phyloP scores from a whole-genome alignment of 495 filamentous ascomycete genomes.

The Parathielavia hyrcaniae region DNA sequence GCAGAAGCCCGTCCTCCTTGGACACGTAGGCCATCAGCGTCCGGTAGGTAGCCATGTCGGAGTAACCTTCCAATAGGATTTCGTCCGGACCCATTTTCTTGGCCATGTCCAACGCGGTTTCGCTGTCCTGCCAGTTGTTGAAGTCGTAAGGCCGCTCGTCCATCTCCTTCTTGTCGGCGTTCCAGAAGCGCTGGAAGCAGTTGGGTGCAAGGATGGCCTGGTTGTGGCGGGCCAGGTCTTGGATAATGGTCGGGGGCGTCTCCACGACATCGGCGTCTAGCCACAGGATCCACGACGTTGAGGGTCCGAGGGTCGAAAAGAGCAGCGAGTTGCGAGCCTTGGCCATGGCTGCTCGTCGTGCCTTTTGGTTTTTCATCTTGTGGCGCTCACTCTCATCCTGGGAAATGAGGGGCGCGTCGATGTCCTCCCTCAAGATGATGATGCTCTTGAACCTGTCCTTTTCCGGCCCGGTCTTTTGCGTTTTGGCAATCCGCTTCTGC shows the following conservation, averaged over 20 bases:
- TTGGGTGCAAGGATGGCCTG: constrained; percentile 88
- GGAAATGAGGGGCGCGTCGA: constrained; percentile 70
- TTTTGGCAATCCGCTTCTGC: constrained; percentile 76
- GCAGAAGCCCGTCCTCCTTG: constrained; percentile 50
- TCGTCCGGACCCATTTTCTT: constrained; percentile 77
- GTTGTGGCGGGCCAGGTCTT: constrained; percentile 83
- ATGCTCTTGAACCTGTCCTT: constrained; percentile 82
- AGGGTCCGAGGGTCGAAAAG: constrained; percentile 94
- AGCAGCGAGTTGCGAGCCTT: constrained; percentile 87
- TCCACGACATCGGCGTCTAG: constrained; percentile 90
- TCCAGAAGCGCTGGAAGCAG: constrained; percentile 84
- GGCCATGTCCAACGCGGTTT: constrained; percentile 65
- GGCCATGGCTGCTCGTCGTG: constrained; percentile 80
- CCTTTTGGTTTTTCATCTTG: constrained; percentile 81
- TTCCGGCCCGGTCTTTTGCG: constrained; percentile 67
- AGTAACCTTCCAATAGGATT: constrained; percentile 88
- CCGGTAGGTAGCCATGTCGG: constrained; percentile 85
- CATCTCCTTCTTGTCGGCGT: constrained; percentile 59
- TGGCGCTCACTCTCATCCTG: constrained; percentile 87
- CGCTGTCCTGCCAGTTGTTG: constrained; percentile 92
- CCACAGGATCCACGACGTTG: constrained; percentile 95
- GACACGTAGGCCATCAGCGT: constrained; percentile 85
- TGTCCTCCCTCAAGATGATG: constrained; percentile 92
- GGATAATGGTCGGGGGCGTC: constrained; percentile 76
- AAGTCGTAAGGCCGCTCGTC: constrained; percentile 87